A percentile compares a stretch with the other conserved stretches of the same genome.
These are phyloP conservation scores for Tolypocladium capitatum DNA, from an alignment of 2,329 filamentous ascomycete species.

Conservation along the genomic window DNA sequence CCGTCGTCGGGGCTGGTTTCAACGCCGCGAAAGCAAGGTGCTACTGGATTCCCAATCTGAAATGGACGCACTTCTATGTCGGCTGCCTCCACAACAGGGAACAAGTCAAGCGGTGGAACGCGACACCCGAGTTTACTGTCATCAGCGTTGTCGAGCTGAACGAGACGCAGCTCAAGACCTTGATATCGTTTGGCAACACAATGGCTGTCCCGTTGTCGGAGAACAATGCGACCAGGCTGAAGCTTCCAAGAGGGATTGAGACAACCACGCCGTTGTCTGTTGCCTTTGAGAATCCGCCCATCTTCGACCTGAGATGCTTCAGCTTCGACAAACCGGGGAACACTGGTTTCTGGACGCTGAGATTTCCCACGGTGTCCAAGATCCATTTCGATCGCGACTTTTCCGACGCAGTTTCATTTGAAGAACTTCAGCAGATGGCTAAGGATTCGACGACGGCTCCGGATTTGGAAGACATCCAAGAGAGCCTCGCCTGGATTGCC, in stretches of 20 bases:
- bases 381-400: conserved; percentile 64
- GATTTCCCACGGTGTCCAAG: conserved; percentile 66
- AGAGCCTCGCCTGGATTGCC: conserved; percentile 47
- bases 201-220: conserved; percentile 22
- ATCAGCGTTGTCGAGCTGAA: conserved; percentile 50
- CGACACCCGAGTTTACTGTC: conserved; percentile 49
- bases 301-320: conserved; percentile 71
- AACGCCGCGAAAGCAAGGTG: conserved; percentile 48
- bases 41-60: conserved; percentile 38
- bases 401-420: conserved; percentile 54
- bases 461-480: conserved; percentile 41
- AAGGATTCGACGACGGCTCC: conserved; percentile 37
- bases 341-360: conserved; percentile 56
- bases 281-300: conserved; percentile 56
- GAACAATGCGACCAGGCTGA: conserved; percentile 29
- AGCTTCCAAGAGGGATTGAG: conserved; percentile 30
- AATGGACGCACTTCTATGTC: conserved; percentile 72
- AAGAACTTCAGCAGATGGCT: conserved; percentile 56
- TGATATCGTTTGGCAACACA: conserved; percentile 35
- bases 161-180: conserved; percentile 32
- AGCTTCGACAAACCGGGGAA: conserved; percentile 63
- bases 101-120: conserved; percentile 35
- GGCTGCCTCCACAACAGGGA: conserved; percentile 62
- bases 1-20: conserved; percentile 62
- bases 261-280: conserved; percentile 28